Conservation (phyloP, 2,329 filamentous ascomycete species). For the Colletotrichum tropicale region DNA sequence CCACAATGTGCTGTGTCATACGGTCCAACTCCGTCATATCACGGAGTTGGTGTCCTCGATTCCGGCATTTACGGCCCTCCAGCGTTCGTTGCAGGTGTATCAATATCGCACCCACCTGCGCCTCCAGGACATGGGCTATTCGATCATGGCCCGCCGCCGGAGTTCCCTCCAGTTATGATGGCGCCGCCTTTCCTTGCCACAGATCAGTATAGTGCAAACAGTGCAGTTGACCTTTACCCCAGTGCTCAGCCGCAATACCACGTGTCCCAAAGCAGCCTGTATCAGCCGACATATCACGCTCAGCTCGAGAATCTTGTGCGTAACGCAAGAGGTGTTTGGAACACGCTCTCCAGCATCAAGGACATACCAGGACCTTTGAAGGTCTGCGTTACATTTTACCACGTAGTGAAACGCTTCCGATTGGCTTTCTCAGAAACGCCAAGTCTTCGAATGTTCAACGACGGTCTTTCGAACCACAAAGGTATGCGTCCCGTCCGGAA, state of each 20-base stretch:
- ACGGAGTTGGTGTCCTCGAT: neutral
- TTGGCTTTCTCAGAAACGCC: conserved; percentile 61
- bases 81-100: neutral
- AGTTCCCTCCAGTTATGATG: neutral
- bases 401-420: conserved; percentile 63
- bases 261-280: neutral
- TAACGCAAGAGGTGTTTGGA: conserved; percentile 68
- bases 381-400: conserved; percentile 67
- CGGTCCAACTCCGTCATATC: neutral
- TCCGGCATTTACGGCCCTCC: neutral
- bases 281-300: conserved; percentile 32
- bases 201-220: neutral
- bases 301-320: conserved; percentile 59
- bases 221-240: neutral
- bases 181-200: neutral
- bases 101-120: neutral
- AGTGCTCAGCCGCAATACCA: neutral
- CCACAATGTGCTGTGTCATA: neutral
- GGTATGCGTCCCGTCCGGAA: conserved; percentile 62
- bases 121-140: conserved; percentile 33
- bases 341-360: conserved; percentile 60
- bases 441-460: conserved; percentile 62
- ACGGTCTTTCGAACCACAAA: conserved; percentile 59
- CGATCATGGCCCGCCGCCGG: neutral
- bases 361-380: conserved; percentile 67